A percentile compares a stretch with the other conserved stretches of the same genome.
These are phyloP conservation scores for Priceomyces fermenticarens DNA, from an alignment of 805 yeast genomes.

Conservation along the genomic window DNA sequence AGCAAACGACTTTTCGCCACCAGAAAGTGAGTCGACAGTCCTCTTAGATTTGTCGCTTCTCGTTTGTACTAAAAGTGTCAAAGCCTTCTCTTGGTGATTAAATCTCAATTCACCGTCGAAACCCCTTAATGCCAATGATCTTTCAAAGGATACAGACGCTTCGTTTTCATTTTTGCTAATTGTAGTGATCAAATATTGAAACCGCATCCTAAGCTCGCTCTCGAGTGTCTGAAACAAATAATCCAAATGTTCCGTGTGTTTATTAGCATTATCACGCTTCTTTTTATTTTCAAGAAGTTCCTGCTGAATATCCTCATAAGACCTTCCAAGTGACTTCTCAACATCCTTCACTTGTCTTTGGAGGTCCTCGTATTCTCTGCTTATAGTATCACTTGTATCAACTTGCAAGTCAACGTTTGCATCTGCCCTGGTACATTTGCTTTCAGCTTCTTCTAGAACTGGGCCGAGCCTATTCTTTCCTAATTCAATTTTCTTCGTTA, in stretches of 20 bases:
- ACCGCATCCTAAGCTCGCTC: conserved; percentile 29
- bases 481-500: conserved; percentile 8
- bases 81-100: conserved; percentile 48
- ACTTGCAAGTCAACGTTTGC: conserved; percentile 33
- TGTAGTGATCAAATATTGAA: conserved; percentile 31
- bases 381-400: conserved; percentile 47
- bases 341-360: conserved; percentile 48
- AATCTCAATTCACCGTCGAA: conserved; percentile 72
- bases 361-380: conserved; percentile 45
- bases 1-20: conserved; percentile 94
- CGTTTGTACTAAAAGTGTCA: conserved; percentile 61
- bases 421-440: conserved; percentile 47
- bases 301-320: conserved; percentile 53
- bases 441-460: conserved; percentile 24
- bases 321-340: conserved; percentile 51
- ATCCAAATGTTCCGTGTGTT: conserved; percentile 34
- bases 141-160: conserved; percentile 47
- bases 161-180: conserved; percentile 27
- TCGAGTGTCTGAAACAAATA: conserved; percentile 22
- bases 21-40: conserved; percentile 81
- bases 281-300: conserved; percentile 45
- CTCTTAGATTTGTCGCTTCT: conserved; percentile 57
- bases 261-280: conserved; percentile 40
- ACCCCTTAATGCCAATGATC: conserved; percentile 61
- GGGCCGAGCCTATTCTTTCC: conserved; percentile 14